Conservation (phyloP, 169 alveolate species). For the Fabrea salina region DNA sequence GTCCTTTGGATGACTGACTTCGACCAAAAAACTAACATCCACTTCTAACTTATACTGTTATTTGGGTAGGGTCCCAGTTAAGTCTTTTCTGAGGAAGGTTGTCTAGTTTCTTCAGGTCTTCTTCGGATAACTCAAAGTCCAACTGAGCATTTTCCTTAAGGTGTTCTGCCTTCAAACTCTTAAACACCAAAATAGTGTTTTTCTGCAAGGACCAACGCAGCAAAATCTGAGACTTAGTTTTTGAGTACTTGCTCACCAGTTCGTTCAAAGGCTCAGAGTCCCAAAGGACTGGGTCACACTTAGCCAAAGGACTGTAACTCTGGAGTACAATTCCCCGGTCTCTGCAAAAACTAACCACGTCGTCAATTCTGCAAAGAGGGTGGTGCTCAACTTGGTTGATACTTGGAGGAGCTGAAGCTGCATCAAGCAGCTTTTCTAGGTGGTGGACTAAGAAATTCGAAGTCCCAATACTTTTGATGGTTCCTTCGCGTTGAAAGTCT, state of each 20-base stretch:
- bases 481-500: constrained; percentile 42
- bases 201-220: constrained; percentile 55
- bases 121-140: constrained; percentile 52
- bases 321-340: constrained; percentile 43
- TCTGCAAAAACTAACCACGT: constrained; percentile 37
- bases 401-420: constrained; percentile 44
- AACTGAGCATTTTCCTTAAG: constrained; percentile 45
- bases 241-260: constrained; percentile 42
- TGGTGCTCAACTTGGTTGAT: constrained; percentile 60
- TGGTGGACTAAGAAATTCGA: constrained; percentile 46
- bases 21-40: not conserved
- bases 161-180: constrained; percentile 41
- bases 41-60: no score
- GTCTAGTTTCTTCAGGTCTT: constrained; percentile 45
- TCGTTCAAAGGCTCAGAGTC: constrained; percentile 26
- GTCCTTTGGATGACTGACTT: constrained; percentile 25
- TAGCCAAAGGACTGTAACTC: constrained; percentile 59
- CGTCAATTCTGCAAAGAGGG: constrained; percentile 48
- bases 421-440: constrained; percentile 39
- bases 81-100: constrained; percentile 36
- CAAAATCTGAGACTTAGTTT: constrained; percentile 47
- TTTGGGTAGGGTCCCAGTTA: no score
- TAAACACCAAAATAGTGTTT: constrained; percentile 48
- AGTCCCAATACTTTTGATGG: constrained; percentile 48
- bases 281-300: constrained; percentile 39